A percentile compares a stretch with the other conserved stretches of the same genome.
Conservation (phyloP, 257 asterid species). For the Asclepias syriaca region DNA sequence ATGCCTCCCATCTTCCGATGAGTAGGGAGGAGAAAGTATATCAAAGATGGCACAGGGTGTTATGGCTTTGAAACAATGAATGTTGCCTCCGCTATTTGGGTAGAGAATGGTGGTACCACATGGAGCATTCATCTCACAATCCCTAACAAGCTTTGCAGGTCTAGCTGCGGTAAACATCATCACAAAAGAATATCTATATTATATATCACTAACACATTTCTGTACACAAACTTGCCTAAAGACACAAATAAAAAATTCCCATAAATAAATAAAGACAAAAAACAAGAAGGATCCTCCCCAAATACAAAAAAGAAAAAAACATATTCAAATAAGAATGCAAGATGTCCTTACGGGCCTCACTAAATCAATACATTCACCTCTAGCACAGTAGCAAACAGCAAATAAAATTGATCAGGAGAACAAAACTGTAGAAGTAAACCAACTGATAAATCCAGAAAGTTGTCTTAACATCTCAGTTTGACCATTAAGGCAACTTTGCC, state of each 20-base stretch:
- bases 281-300: not conserved
- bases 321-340: not conserved
- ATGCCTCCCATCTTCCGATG: constrained; percentile 84
- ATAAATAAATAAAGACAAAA: not conserved
- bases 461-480: not conserved
- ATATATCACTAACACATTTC: not conserved
- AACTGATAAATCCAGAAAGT: not conserved
- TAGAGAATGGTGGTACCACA: constrained; percentile 80
- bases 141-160: constrained; percentile 67
- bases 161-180: constrained; percentile 41
- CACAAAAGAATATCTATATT: not conserved
- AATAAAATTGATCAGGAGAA: not conserved
- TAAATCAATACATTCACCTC: not conserved
- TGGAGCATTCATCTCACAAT: constrained; percentile 82
- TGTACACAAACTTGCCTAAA: not conserved
- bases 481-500: not conserved
- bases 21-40: constrained; percentile 96
- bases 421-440: not conserved
- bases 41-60: constrained; percentile 95
- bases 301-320: not conserved
- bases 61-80: constrained; percentile 87
- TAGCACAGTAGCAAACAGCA: not conserved
- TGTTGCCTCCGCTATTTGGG: constrained; percentile 86
- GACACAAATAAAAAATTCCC: not conserved
- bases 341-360: not conserved